A percentile compares a stretch with the other conserved stretches of the same genome.
These are phyloP conservation scores for Huntiella savannae DNA, from an alignment of 2,329 filamentous ascomycete genomes.

Conservation along the genomic window DNA sequence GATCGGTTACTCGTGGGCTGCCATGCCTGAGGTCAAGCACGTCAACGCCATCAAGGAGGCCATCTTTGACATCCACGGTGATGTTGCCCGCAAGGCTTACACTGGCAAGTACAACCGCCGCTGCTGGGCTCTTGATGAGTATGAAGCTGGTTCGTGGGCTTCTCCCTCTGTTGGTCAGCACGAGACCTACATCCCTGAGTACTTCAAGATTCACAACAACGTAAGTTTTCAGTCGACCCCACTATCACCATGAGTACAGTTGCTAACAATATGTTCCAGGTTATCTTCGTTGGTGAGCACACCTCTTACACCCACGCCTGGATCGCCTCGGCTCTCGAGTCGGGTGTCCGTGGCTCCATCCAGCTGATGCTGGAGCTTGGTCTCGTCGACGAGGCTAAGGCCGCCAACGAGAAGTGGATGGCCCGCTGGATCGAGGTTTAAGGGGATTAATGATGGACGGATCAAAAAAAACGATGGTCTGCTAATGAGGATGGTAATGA, in stretches of 20 bases:
- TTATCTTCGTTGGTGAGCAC: constrained; percentile 52
- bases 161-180: constrained; percentile 44
- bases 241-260: background rate
- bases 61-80: constrained; percentile 47
- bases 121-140: constrained; percentile 46
- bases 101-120: constrained; percentile 45
- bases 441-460: background rate
- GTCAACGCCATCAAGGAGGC: constrained; percentile 42
- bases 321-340: constrained; percentile 49
- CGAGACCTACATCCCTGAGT: constrained; percentile 51
- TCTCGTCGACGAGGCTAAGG: constrained; percentile 50
- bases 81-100: constrained; percentile 25
- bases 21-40: constrained; percentile 38
- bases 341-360: constrained; percentile 43
- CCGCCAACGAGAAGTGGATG: constrained; percentile 46
- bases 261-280: constrained; percentile 17
- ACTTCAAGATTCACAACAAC: constrained; percentile 36
- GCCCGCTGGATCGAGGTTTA: constrained; percentile 40
- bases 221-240: constrained; percentile 6
- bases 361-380: constrained; percentile 44
- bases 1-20: constrained; percentile 21
- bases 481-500: background rate
- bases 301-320: constrained; percentile 54
- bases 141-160: constrained; percentile 44
- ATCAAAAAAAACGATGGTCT: background rate